phyloP scores from a whole-genome alignment of 352 stramenopile genomes.

The Globisporangium viniferum region DNA sequence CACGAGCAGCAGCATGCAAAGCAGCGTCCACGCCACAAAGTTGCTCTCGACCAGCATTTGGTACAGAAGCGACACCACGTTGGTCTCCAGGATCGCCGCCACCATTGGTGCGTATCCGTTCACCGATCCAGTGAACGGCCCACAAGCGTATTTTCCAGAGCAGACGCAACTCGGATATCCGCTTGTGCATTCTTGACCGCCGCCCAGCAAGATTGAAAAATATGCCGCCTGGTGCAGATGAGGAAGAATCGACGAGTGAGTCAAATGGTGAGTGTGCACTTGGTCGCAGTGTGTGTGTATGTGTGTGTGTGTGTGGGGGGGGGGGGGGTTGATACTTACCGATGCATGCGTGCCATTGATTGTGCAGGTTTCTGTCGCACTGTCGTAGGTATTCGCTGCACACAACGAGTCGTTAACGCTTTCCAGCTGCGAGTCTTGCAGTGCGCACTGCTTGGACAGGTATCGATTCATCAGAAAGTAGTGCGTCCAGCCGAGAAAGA shows the following conservation, averaged over 20 bases:
- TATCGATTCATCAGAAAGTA: constrained; percentile 50
- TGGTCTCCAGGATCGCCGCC: constrained; percentile 24
- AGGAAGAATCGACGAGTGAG: not conserved
- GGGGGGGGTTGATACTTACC: too few relatives aligned
- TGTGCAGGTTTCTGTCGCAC: constrained; percentile 27
- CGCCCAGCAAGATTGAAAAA: constrained; percentile 25
- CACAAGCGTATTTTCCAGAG: constrained; percentile 39
- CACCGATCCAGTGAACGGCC: constrained; percentile 40
- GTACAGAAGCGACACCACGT: constrained; percentile 33
- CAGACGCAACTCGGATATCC: constrained; percentile 68
- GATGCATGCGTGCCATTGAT: constrained; percentile 31
- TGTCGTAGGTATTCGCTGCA: constrained; percentile 27
- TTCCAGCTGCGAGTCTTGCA: constrained; percentile 43
- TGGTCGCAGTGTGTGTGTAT: too few relatives aligned
- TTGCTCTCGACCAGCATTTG: constrained; percentile 32
- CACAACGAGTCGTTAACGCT: constrained; percentile 25
- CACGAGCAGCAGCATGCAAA: constrained; percentile 29
- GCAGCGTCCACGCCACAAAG: constrained; percentile 35
- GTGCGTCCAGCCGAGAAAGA: constrained; percentile 60
- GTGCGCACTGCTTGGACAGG: constrained; percentile 51
- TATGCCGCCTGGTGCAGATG: constrained; percentile 31
- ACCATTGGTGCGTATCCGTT: constrained; percentile 48
- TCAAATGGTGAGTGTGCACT: not conserved
- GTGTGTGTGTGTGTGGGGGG: too few relatives aligned
- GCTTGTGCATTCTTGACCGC: constrained; percentile 26